Evolutionary conservation across 2,329 filamentous ascomycete genomes (phyloP), one percentile per base, ranked within the genome.

Genomic region (Trichoderma aggressivum): DNA sequence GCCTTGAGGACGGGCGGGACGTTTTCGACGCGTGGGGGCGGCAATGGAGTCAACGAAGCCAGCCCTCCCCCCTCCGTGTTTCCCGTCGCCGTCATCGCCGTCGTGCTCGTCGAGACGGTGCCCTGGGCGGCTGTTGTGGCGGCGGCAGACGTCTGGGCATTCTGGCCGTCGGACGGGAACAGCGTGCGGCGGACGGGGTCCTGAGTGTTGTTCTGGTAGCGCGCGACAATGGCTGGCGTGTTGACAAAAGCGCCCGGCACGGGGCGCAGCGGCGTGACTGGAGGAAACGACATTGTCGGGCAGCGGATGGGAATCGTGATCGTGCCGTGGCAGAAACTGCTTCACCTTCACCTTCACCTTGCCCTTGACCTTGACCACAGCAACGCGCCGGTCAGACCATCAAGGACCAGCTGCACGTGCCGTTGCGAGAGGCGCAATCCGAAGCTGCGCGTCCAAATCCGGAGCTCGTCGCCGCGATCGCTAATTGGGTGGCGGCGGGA

Each of bases 1-100:
- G 94, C 96, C 81, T 93, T 92, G 75, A 92, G 88, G 72, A 97
- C 87, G 0, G 92, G 92, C 58, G 89, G 89, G 60, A 92, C 78
- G 71, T 82, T 80, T 56, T 84, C 82, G 12, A 78, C 79, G 72
- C 86, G 84, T 69, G 83, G 81, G 74, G 86, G 82, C 39, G 85
- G 83, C 53, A 81, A 74, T 21, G 80, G 76, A 21, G 75, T 77
- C 32, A 81, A 74, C 6, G 80, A 76, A 53, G 75, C 76, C 69
- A 82, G 70, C 12, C 78, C 76, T 47, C 73, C 76, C 56, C 78
- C 74, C 47, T 74, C 75, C 50, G 76, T 71, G 58, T 78, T 72
- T 32, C 24, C 12, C 39, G 77, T 71, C 36, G 78, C 74, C 61
- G 73, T 78, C 72, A 78, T 74, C 62, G 73, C 78, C 72, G 78